These are phyloP conservation scores for Setaria italica DNA, from an alignment of 202 grass and related monocot genomes.

Conservation along the genomic window DNA sequence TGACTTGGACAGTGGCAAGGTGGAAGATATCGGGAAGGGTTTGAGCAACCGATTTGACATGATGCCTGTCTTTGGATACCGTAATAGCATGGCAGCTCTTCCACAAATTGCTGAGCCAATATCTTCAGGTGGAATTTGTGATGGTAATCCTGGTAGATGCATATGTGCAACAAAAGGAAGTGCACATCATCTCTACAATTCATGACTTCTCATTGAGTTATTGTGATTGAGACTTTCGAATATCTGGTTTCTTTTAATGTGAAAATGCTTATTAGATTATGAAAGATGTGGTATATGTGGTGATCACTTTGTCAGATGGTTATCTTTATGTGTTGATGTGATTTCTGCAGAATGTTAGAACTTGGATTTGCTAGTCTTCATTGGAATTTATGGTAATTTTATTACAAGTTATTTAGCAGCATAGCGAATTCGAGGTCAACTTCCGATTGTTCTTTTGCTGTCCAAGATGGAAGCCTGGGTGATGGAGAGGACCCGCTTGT, in stretches of 20 bases:
- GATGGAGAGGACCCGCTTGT: too few relatives aligned
- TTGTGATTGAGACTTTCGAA: neutral
- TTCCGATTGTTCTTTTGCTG: too few relatives aligned
- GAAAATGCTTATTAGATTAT: neutral
- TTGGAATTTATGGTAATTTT: neutral
- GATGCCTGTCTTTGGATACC: neutral
- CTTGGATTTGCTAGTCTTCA: neutral
- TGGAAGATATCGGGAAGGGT: neutral
- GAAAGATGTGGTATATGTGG: neutral
- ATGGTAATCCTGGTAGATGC: neutral
- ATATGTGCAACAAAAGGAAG: neutral
- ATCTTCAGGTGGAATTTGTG: neutral
- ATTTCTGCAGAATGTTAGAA: neutral
- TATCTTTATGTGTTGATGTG: neutral
- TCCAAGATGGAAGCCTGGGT: too few relatives aligned
- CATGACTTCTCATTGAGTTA: neutral
- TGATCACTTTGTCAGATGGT: neutral
- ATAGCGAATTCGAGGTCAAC: too few relatives aligned
- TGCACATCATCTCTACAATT: neutral
- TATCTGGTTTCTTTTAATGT: neutral
- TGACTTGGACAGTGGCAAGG: neutral
- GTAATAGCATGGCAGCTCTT: conserved; percentile 1
- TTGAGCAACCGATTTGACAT: too few relatives aligned
- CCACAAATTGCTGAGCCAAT: neutral
- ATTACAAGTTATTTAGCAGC: neutral